Percentiles rank a stretch among this genome's conserved stretches.
Conservation (phyloP, 495 filamentous ascomycete genomes). For the Sporormia fimetaria region DNA sequence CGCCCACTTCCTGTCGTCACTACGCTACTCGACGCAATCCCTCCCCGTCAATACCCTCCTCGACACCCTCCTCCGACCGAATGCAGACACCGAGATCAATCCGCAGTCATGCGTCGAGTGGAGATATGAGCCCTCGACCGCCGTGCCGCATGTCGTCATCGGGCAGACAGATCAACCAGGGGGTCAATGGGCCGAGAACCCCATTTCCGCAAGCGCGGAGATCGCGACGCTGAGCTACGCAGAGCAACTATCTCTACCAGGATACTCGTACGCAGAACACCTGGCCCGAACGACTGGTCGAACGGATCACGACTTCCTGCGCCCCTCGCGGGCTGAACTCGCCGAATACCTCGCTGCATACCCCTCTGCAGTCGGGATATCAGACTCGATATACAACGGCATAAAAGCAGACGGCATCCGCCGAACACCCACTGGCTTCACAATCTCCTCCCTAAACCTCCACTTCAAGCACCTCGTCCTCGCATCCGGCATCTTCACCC, state of each 20-base stretch:
- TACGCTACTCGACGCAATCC: constrained; percentile 55
- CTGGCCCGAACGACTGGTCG: constrained; percentile 36
- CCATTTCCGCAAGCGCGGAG: constrained; percentile 41
- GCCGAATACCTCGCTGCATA: constrained; percentile 49
- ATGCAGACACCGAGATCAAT: constrained; percentile 48
- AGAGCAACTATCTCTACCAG: constrained; percentile 53
- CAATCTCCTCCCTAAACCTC: constrained; percentile 42
- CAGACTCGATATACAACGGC: constrained; percentile 39
- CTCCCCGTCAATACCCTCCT: constrained; percentile 54
- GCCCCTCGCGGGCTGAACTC: constrained; percentile 48
- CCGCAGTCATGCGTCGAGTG: constrained; percentile 46
- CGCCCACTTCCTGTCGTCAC: constrained; percentile 50
- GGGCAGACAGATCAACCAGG: constrained; percentile 45
- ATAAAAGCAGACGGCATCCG: constrained; percentile 37
- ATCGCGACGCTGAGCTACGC: constrained; percentile 45
- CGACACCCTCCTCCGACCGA: constrained; percentile 54
- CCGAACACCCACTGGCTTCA: constrained; percentile 41
- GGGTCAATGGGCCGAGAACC: constrained; percentile 55
- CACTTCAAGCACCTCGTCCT: constrained; percentile 51
- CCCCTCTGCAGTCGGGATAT: constrained; percentile 44
- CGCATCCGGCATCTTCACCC: constrained; percentile 53
- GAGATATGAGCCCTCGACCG: constrained; percentile 40
- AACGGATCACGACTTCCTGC: constrained; percentile 41
- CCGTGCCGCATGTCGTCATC: constrained; percentile 48
- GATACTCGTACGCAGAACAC: constrained; percentile 49